Evolutionary conservation across 441 rosid species (phyloP).

Genomic region (Pelargonium myrrhifolium): DNA sequence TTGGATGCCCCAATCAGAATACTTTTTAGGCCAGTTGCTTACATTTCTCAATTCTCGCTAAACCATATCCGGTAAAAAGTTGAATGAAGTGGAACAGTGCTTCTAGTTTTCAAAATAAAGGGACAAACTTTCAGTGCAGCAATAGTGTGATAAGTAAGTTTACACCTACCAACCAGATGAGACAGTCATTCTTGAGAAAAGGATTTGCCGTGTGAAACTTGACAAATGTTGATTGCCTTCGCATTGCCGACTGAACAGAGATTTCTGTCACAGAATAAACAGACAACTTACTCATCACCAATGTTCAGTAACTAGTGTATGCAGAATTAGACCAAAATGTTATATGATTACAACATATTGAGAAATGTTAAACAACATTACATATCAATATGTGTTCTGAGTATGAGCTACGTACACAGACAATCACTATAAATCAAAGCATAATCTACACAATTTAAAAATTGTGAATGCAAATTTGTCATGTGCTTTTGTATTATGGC

Average conservation of each 20-base stretch:
- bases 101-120: neutral
- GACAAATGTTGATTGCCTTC: constrained; percentile 72
- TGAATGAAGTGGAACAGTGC: neutral
- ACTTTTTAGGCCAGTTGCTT: neutral
- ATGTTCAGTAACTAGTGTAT: neutral
- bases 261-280: constrained; percentile 38
- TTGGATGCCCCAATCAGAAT: neutral
- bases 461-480: neutral
- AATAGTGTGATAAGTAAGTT: constrained; percentile 14
- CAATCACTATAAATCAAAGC: neutral
- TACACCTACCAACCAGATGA: constrained; percentile 73
- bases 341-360: neutral
- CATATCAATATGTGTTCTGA: neutral
- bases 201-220: constrained; percentile 54
- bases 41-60: neutral
- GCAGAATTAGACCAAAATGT: constrained; percentile 4
- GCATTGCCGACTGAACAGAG: constrained; percentile 38
- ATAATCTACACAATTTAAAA: neutral
- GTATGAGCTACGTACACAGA: neutral
- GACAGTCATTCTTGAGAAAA: constrained; percentile 40
- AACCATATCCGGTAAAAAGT: neutral
- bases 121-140: neutral
- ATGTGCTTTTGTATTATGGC: neutral
- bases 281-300: neutral
- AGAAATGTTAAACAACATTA: neutral